Conservation (phyloP, 2,329 filamentous ascomycete genomes). For the Colletotrichum sp. region DNA sequence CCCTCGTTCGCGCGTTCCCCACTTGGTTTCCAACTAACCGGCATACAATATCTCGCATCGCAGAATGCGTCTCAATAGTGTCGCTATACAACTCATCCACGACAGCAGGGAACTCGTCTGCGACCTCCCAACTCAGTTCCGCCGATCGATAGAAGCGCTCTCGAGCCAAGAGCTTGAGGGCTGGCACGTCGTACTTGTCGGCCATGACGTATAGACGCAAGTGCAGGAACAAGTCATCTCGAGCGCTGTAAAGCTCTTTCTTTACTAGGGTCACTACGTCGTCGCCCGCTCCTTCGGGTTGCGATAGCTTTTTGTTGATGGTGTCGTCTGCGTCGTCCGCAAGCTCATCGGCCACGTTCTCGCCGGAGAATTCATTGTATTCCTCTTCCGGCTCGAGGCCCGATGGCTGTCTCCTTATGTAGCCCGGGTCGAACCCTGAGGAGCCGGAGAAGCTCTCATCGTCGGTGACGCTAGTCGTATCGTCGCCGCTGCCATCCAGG, state of each 20-base stretch:
- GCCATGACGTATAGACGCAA: constrained; percentile 37
- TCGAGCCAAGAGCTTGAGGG: constrained; percentile 32
- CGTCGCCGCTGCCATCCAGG: not conserved
- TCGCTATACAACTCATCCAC: constrained; percentile 29
- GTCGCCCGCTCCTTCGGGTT: not conserved
- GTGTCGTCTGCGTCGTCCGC: not conserved
- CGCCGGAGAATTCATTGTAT: not conserved
- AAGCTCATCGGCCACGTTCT: not conserved
- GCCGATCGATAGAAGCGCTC: constrained; percentile 33
- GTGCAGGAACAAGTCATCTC: constrained; percentile 21
- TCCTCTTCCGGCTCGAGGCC: not conserved
- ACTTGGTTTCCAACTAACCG: constrained; percentile 16
- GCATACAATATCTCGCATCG: constrained; percentile 25
- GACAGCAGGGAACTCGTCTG: constrained; percentile 24
- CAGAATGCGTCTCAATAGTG: constrained; percentile 20
- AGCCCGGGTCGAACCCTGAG: not conserved
- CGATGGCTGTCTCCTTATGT: not conserved
- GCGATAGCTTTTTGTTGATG: not conserved
- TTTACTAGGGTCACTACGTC: not conserved
- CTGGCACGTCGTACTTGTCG: constrained; percentile 38
- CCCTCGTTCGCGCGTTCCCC: not conserved
- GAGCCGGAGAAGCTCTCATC: not conserved
- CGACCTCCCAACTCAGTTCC: constrained; percentile 3
- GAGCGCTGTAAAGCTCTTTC: not conserved
- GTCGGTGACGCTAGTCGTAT: not conserved